phyloP scores from a whole-genome alignment of 2,329 filamentous ascomycete species.

The Xylariales sp. region DNA sequence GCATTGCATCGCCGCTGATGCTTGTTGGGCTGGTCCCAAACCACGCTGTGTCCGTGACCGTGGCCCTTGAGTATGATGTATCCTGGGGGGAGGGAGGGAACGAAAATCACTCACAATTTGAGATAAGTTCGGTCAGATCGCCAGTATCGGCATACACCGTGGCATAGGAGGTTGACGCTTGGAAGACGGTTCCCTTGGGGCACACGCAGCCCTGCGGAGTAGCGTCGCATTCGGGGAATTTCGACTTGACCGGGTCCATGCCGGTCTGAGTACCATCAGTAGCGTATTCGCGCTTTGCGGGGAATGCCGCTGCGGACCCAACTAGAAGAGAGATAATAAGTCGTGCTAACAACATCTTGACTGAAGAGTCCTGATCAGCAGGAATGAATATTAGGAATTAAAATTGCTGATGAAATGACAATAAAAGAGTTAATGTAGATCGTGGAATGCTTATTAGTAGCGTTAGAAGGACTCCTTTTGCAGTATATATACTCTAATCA shows the following conservation, averaged over 20 bases:
- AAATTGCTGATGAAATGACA: not conserved
- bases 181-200: constrained; percentile 9
- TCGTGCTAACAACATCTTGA: constrained; percentile 15
- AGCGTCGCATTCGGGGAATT: constrained; percentile 1
- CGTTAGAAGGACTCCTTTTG: not conserved
- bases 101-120: constrained; percentile 8
- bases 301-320: constrained; percentile 5
- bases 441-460: constrained; percentile 1
- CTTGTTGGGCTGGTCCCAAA: constrained; percentile 8
- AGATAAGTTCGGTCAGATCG: constrained; percentile 17
- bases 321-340: constrained; percentile 4
- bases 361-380: not conserved
- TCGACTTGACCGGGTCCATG: not conserved
- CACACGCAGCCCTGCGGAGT: constrained; percentile 6
- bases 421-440: constrained; percentile 1
- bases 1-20: not conserved
- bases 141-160: constrained; percentile 13
- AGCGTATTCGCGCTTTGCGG: too few relatives aligned
- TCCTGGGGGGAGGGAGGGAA: not conserved
- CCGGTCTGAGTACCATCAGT: too few relatives aligned
- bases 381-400: not conserved
- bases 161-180: constrained; percentile 12
- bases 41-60: constrained; percentile 17
- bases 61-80: not conserved
- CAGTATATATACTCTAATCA: constrained; percentile 6